Conservation (phyloP, 2,329 filamentous ascomycete species). For the Ascochyta rabiei region DNA sequence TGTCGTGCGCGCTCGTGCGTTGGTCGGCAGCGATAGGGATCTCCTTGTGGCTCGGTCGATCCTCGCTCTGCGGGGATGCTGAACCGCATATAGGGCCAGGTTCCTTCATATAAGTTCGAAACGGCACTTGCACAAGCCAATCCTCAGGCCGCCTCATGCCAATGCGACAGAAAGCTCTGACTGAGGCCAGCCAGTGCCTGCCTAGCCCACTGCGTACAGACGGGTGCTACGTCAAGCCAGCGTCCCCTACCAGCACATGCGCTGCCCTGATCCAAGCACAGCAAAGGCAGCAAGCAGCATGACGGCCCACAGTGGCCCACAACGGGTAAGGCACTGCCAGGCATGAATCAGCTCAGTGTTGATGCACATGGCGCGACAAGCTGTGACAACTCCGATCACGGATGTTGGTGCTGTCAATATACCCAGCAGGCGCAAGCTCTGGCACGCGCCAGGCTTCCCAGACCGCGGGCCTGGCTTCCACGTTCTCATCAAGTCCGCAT, state of each 20-base stretch:
- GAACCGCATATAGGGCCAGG: conserved; percentile 49
- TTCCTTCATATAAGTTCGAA: conserved; percentile 45
- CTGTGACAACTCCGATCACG: conserved; percentile 13
- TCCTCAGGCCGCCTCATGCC: conserved; percentile 44
- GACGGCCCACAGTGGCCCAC: conserved; percentile 26
- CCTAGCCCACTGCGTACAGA: conserved; percentile 39
- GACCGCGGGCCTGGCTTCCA: conserved; percentile 37
- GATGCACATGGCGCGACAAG: conserved; percentile 32
- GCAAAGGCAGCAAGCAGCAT: conserved; percentile 35
- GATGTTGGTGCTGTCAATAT: conserved; percentile 12
- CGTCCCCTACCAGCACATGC: conserved; percentile 42
- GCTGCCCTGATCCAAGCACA: conserved; percentile 26
- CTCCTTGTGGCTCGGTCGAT: conserved; percentile 47
- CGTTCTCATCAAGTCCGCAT: conserved; percentile 32
- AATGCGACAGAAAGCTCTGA: conserved; percentile 45
- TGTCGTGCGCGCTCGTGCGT: conserved; percentile 39
- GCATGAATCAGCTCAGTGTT: conserved; percentile 30
- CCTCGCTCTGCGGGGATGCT: conserved; percentile 39
- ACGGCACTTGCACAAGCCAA: conserved; percentile 50
- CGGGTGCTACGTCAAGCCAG: conserved; percentile 47
- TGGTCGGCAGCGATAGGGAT: conserved; percentile 34
- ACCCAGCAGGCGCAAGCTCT: conserved; percentile 11
- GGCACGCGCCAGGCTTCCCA: conserved; percentile 26
- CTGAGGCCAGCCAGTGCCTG: conserved; percentile 32
- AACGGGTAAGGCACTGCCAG: conserved; percentile 39